Evolutionary conservation across 371 early-diverging fungal species (phyloP).

Genomic region (Mortierella sp.): DNA sequence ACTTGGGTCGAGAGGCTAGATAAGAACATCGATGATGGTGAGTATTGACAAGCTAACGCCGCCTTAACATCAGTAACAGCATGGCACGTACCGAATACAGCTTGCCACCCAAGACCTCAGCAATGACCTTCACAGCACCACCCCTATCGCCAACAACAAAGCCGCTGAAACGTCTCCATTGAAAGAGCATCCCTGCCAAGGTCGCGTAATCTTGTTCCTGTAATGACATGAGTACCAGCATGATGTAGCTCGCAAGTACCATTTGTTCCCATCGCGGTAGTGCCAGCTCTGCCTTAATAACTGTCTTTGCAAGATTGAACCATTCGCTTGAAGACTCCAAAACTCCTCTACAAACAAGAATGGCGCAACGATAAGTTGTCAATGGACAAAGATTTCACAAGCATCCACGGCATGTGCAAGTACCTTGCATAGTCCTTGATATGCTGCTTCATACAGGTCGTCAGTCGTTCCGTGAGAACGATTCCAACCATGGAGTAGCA

Average conservation of each 20-base stretch:
- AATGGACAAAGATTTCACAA: background rate
- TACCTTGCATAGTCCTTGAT: constrained; percentile 55
- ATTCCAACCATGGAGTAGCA: constrained; percentile 54
- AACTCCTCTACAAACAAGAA: constrained; percentile 27
- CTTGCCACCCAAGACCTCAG: constrained; percentile 40
- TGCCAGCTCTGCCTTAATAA: constrained; percentile 31
- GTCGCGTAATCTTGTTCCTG: constrained; percentile 63
- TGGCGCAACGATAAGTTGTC: too few relatives aligned
- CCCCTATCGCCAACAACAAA: constrained; percentile 51
- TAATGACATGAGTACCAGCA: constrained; percentile 58
- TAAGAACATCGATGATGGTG: background rate
- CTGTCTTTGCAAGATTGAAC: constrained; percentile 45
- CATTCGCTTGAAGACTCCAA: constrained; percentile 49
- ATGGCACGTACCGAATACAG: constrained; percentile 32
- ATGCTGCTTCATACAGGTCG: constrained; percentile 43
- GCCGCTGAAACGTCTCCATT: constrained; percentile 59
- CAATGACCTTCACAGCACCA: constrained; percentile 51
- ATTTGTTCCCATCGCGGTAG: constrained; percentile 57
- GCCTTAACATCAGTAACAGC: background rate
- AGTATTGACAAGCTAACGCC: background rate
- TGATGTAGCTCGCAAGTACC: constrained; percentile 61
- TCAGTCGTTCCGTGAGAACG: constrained; percentile 36
- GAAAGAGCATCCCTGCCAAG: constrained; percentile 57
- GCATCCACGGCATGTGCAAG: too few relatives aligned
- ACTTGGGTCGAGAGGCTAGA: constrained; percentile 35